Evolutionary conservation across 2,329 filamentous ascomycete species (phyloP), one percentile per base, ranked within the genome.

Genomic region (Xylaria sp.): DNA sequence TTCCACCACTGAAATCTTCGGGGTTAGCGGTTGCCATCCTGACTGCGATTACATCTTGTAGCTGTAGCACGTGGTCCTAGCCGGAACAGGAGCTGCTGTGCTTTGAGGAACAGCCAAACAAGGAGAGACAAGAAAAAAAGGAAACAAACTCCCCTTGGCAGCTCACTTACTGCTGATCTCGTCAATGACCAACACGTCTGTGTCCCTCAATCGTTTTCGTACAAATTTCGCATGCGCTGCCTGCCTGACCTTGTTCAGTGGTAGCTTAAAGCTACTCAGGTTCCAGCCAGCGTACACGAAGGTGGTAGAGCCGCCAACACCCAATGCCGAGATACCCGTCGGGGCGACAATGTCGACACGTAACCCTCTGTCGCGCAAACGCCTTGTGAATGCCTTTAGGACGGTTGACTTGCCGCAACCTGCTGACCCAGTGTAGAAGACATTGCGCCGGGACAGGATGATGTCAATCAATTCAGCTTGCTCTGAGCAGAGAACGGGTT

Each of bases 351-450:
- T 80, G 2, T 78, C 67, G 3, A 88, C 84, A 0, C 19, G 67
- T 37, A 73, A 76, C 0, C 76, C 75, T 60, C 60, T 67, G 0
- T 63, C 65, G 8, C 63, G 60, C 1, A 86, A 73, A 4, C 73
- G 70, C 6, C 70, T 73, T 2, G 79, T 79, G 38, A 85, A 81
- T 7, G 78, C 77, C 60, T 80, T 81, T 0, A 87, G 73, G 1
- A 86, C 81, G 0, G 83, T 83, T 0, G 82, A 84, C 68, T 87
- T 87, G 2, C 85, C 85, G 46, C 80, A 83, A 0, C 87, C 87
- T 13, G 86, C 87, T 0, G 84, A 85, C 8, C 87, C 87, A 0
- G 86, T 89, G 66, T 85, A 89, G 69, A 89, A 90, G 9, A 89
- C 83, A 55, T 89, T 89, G 1, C 69, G 63, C 0, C 85, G 83